These are phyloP conservation scores for Theileria sp. DNA, from an alignment of 169 alveolate species.

Conservation along the genomic window DNA sequence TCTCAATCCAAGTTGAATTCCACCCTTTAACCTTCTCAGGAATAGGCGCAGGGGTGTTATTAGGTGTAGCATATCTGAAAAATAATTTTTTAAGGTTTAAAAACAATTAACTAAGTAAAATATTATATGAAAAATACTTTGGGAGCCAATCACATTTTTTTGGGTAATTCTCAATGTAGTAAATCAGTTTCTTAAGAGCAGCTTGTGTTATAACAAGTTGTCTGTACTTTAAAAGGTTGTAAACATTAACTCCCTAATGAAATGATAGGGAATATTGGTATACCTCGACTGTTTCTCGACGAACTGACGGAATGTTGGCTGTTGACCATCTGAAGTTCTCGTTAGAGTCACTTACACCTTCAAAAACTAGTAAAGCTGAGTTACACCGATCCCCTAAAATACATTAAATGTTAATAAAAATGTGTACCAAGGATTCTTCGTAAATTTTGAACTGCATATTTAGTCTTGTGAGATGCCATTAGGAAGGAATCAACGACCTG, in stretches of 20 bases:
- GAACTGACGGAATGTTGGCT: conserved; percentile 82
- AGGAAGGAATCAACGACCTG: conserved; percentile 80
- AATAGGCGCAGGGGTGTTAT: conserved; percentile 75
- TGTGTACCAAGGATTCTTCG: conserved; percentile 74
- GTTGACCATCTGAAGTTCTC: conserved; percentile 85
- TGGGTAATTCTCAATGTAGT: conserved; percentile 75
- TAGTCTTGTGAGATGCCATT: conserved; percentile 80
- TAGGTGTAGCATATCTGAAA: conserved; percentile 78
- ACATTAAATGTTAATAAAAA: neutral
- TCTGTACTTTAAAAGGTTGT: conserved; percentile 79
- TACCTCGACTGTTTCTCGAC: conserved; percentile 80
- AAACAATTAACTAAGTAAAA: neutral
- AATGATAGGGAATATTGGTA: neutral
- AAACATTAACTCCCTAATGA: conserved; percentile 72
- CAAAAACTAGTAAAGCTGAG: conserved; percentile 81
- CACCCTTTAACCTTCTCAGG: conserved; percentile 80
- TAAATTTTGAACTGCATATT: conserved; percentile 75
- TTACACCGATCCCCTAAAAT: conserved; percentile 71
- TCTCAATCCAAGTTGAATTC: conserved; percentile 80
- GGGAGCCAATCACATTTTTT: conserved; percentile 80
- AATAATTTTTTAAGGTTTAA: neutral
- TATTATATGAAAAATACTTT: conserved; percentile 15
- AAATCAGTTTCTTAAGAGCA: conserved; percentile 79
- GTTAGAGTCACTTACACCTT: conserved; percentile 79
- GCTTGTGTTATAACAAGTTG: conserved; percentile 81